Conservation (phyloP, 2,329 filamentous ascomycete genomes). For the Aspergillus texensis region DNA sequence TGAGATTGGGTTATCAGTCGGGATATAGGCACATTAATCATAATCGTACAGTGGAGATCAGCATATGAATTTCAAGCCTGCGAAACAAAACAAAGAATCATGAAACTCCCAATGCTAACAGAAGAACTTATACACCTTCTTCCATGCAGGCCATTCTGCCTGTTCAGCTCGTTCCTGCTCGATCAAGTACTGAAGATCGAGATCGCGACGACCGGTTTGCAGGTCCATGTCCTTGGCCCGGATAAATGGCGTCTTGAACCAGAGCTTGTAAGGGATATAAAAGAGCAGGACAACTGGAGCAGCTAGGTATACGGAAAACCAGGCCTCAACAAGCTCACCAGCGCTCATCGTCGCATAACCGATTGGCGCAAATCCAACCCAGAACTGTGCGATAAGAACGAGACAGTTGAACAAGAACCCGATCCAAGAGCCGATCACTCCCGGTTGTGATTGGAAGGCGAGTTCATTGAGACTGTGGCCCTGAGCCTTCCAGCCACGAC, state of each 20-base stretch:
- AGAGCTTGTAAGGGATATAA: constrained; percentile 76
- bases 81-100: constrained; percentile 11
- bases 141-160: constrained; percentile 73
- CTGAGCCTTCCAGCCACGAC: constrained; percentile 70
- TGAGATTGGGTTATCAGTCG: neutral
- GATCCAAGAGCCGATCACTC: constrained; percentile 76
- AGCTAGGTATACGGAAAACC: constrained; percentile 68
- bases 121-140: constrained; percentile 72
- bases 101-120: constrained; percentile 55
- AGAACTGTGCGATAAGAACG: constrained; percentile 83
- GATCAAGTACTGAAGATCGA: constrained; percentile 77
- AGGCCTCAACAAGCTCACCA: constrained; percentile 59
- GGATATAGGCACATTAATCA: constrained; percentile 4
- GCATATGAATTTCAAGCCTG: constrained; percentile 3
- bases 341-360: constrained; percentile 53
- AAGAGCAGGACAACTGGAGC: constrained; percentile 59
- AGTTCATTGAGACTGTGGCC: constrained; percentile 75
- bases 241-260: constrained; percentile 69
- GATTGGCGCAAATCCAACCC: constrained; percentile 79
- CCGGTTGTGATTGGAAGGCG: constrained; percentile 78
- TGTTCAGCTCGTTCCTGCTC: constrained; percentile 78
- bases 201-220: constrained; percentile 79
- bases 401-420: constrained; percentile 75
- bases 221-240: constrained; percentile 78
- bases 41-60: constrained; percentile 6